Percentiles rank a stretch among this genome's conserved stretches.
These are phyloP conservation scores for Aechmea fasciata DNA, from an alignment of 176 grass and related monocot species.

Conservation along the genomic window DNA sequence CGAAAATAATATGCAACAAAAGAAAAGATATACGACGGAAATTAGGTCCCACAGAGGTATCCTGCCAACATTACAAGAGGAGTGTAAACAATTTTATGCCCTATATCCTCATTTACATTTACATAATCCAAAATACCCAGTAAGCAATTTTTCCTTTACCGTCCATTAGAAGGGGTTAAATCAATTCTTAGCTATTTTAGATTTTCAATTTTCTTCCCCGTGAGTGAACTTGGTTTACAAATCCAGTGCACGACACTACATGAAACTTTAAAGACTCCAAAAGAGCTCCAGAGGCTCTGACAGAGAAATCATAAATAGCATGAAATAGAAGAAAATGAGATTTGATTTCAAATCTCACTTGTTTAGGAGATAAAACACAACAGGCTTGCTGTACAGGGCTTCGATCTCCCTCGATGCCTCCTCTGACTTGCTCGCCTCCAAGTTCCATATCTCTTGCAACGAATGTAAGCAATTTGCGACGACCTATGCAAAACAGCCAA, in stretches of 20 bases:
- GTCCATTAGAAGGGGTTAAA: too few species aligned
- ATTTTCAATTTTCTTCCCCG: neutral
- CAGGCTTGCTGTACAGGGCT: constrained; percentile 64
- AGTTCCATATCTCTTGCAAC: constrained; percentile 90
- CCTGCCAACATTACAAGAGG: too few species aligned
- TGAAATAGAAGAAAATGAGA: neutral
- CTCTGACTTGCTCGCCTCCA: constrained; percentile 74
- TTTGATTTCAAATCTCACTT: constrained; percentile 33
- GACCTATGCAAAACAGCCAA: constrained; percentile 33
- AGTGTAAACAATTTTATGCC: too few species aligned
- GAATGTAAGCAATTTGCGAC: constrained; percentile 87
- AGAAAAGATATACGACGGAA: too few species aligned
- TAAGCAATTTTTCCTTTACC: too few species aligned
- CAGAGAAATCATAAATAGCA: neutral
- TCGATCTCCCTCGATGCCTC: constrained; percentile 85
- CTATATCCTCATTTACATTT: too few species aligned
- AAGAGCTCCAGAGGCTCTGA: neutral
- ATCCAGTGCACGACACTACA: neutral
- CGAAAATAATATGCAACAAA: too few species aligned
- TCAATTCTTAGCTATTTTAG: neutral
- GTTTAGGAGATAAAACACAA: constrained; percentile 86
- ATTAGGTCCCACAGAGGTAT: too few species aligned
- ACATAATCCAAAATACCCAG: too few species aligned
- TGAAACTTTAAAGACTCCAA: neutral
- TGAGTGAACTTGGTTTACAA: neutral